Evolutionary conservation across 441 rosid genomes (phyloP).

Genomic region (Melianthus villosus): DNA sequence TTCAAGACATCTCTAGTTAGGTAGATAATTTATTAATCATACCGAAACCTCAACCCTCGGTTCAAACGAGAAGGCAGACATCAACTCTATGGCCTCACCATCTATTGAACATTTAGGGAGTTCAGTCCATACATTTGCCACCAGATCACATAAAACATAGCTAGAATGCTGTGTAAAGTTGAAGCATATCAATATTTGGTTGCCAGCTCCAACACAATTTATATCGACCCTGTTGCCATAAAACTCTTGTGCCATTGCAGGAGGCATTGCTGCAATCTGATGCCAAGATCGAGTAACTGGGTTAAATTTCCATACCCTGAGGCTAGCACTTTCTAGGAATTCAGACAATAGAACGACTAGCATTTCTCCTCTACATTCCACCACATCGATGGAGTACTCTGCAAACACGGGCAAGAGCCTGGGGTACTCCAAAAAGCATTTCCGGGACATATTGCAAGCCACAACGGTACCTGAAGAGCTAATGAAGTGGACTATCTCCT

Average conservation of each 20-base stretch:
- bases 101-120: slow-evolving; percentile 32
- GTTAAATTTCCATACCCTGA: slow-evolving; percentile 60
- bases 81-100: slow-evolving; percentile 48
- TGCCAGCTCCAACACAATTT: slow-evolving; percentile 61
- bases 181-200: slow-evolving; percentile 49
- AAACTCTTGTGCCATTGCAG: slow-evolving; percentile 67
- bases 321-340: slow-evolving; percentile 58
- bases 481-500: slow-evolving; percentile 45
- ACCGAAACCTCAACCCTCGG: slow-evolving; percentile 67
- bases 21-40: slow-evolving; percentile 13
- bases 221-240: slow-evolving; percentile 59
- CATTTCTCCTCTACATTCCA: slow-evolving; percentile 59
- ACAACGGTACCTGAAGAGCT: slow-evolving; percentile 53
- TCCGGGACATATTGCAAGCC: slow-evolving; percentile 37
- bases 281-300: slow-evolving; percentile 31
- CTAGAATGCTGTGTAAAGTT: slow-evolving; percentile 41
- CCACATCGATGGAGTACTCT: slow-evolving; percentile 71
- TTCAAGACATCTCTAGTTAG: neutral
- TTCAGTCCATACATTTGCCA: slow-evolving; percentile 42
- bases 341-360: slow-evolving; percentile 54
- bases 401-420: slow-evolving; percentile 48
- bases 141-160: slow-evolving; percentile 35
- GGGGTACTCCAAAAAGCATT: slow-evolving; percentile 47
- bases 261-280: slow-evolving; percentile 67
- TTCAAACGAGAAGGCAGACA: slow-evolving; percentile 70